A percentile compares a stretch with the other conserved stretches of the same genome.
phyloP scores from a whole-genome alignment of 2,329 filamentous ascomycete species.

The Calonectria pseudoturangicola region DNA sequence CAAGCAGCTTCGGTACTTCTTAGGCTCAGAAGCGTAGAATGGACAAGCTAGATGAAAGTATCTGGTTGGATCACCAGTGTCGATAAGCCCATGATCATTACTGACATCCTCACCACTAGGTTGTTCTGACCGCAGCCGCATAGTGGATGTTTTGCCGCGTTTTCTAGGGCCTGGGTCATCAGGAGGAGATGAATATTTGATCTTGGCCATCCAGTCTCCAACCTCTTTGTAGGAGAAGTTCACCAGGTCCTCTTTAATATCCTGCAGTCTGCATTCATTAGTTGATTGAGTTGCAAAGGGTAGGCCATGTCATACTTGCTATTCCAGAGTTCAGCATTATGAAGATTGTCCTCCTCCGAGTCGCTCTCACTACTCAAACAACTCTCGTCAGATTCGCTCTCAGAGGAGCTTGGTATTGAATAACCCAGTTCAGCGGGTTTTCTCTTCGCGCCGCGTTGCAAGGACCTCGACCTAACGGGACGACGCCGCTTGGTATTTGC shows the following conservation, averaged over 20 bases:
- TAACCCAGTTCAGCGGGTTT: neutral
- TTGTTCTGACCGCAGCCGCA: neutral
- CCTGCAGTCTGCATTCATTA: neutral
- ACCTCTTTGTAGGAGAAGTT: neutral
- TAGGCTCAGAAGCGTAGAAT: neutral
- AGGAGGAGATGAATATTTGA: neutral
- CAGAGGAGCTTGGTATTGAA: neutral
- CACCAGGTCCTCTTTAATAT: neutral
- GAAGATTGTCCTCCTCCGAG: neutral
- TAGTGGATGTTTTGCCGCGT: neutral
- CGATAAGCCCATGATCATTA: neutral
- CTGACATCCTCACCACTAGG: neutral
- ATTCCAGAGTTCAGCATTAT: neutral
- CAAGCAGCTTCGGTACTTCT: conserved; percentile 2
- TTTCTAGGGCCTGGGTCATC: neutral
- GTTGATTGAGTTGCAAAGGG: neutral
- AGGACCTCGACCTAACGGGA: neutral
- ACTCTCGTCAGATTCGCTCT: neutral
- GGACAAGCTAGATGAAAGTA: conserved; percentile 15
- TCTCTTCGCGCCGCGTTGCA: neutral
- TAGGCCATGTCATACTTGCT: neutral
- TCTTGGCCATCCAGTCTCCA: neutral
- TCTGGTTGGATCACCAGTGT: neutral
- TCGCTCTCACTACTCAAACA: neutral
- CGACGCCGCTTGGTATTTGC: neutral